These are phyloP conservation scores for Sclerotinia borealis DNA, from an alignment of 2,329 filamentous ascomycete genomes.

Conservation along the genomic window DNA sequence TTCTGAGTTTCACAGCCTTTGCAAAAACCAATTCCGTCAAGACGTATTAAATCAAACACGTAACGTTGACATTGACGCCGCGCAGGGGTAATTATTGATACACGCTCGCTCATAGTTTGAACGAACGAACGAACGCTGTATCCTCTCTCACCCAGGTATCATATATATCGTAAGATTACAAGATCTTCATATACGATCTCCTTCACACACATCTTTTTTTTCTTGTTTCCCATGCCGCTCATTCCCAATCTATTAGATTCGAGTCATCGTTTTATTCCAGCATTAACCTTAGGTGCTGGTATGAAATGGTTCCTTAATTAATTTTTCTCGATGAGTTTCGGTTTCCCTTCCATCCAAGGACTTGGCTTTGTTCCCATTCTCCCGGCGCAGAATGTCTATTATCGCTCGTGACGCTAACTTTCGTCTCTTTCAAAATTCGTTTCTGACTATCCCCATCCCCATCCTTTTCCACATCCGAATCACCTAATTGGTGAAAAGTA, in stretches of 20 bases:
- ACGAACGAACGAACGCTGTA: background rate
- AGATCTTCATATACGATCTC: background rate
- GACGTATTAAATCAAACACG: background rate
- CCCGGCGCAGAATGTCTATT: constrained; percentile 15
- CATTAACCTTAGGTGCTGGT: too few species aligned
- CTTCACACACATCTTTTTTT: too few species aligned
- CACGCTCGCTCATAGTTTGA: background rate
- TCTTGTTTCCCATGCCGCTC: background rate
- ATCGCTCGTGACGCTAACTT: constrained; percentile 23
- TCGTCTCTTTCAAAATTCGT: constrained; percentile 36
- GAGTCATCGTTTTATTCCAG: background rate
- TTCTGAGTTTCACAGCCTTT: background rate
- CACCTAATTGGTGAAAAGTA: constrained; percentile 22
- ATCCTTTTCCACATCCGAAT: constrained; percentile 15
- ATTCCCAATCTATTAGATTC: background rate
- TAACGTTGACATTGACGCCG: too few species aligned
- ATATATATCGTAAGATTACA: background rate
- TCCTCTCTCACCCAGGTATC: constrained; percentile 5
- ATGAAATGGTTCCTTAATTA: background rate
- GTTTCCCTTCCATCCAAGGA: background rate
- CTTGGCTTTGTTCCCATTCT: constrained; percentile 21
- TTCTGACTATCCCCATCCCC: constrained; percentile 33
- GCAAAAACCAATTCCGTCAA: background rate
- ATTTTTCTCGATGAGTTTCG: background rate
- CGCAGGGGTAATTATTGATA: background rate